phyloP scores from a whole-genome alignment of 2,329 filamentous ascomycete genomes.

The Ilyonectria robusta region DNA sequence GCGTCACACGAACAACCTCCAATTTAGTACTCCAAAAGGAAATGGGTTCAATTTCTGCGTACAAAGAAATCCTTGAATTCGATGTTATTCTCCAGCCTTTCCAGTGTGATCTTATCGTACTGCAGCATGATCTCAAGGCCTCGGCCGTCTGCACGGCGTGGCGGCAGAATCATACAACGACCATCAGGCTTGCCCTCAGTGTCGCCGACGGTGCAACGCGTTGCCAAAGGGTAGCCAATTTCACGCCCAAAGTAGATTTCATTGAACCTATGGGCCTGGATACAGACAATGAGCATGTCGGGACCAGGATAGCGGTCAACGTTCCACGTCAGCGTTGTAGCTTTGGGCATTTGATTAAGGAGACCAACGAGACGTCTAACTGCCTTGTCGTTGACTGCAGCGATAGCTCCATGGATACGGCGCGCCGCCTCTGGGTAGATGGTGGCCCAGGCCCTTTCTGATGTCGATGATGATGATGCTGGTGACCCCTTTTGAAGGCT shows the following conservation, averaged over 20 bases:
- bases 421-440: slow-evolving; percentile 11
- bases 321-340: slow-evolving; percentile 26
- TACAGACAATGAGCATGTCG: slow-evolving; percentile 30
- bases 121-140: slow-evolving; percentile 20
- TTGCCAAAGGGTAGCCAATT: slow-evolving; percentile 11
- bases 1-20: neutral
- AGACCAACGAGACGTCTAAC: slow-evolving; percentile 28
- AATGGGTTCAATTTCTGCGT: slow-evolving; percentile 6
- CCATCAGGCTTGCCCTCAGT: slow-evolving; percentile 27
- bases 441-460: neutral
- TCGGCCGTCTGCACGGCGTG: neutral
- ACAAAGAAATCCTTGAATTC: slow-evolving; percentile 13
- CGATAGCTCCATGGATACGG: slow-evolving; percentile 13
- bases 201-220: slow-evolving; percentile 14
- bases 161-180: slow-evolving; percentile 19
- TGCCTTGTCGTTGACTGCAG: slow-evolving; percentile 18
- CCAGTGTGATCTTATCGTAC: slow-evolving; percentile 4
- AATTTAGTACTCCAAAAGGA: neutral
- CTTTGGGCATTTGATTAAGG: slow-evolving; percentile 30
- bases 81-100: slow-evolving; percentile 4
- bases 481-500: neutral
- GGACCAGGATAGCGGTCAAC: slow-evolving; percentile 25
- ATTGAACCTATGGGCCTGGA: slow-evolving; percentile 18
- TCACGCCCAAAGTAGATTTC: slow-evolving; percentile 21
- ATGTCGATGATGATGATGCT: neutral